Evolutionary conservation across 768 basidiomycete genomes (phyloP).

Genomic region (Infundibulicybe gibba): DNA sequence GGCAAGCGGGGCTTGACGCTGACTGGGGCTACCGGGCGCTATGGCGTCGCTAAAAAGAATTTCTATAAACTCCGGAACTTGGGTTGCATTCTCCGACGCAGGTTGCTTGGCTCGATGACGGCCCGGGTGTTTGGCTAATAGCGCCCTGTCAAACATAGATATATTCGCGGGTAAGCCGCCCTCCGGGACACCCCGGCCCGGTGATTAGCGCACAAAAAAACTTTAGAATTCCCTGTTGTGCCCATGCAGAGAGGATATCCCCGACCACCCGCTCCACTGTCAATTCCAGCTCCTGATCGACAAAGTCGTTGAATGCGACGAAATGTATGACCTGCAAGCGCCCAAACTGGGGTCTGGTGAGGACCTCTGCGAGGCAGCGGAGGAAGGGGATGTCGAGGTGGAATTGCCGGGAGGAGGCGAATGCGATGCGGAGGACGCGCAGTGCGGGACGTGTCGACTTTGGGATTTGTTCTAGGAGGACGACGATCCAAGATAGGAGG

Average conservation of each 20-base stretch:
- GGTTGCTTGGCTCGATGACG: too few species aligned
- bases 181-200: background rate
- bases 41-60: too few species aligned
- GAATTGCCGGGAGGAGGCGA: slow-evolving; percentile 25
- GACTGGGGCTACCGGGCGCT: too few species aligned
- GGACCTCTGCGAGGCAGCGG: slow-evolving; percentile 13
- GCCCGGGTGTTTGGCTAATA: background rate
- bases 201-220: slow-evolving; percentile 5
- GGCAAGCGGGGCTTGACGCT: too few species aligned
- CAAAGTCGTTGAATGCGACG: slow-evolving; percentile 15
- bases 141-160: background rate
- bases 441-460: slow-evolving; percentile 10
- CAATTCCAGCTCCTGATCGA: slow-evolving; percentile 11
- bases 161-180: background rate
- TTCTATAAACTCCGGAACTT: too few species aligned
- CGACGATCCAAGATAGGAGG: slow-evolving; percentile 24
- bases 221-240: slow-evolving; percentile 1
- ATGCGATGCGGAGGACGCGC: slow-evolving; percentile 18
- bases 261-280: slow-evolving; percentile 9
- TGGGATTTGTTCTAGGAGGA: slow-evolving; percentile 15
- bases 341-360: slow-evolving; percentile 16
- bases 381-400: slow-evolving; percentile 24
- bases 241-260: slow-evolving; percentile 7
- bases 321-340: slow-evolving; percentile 21
- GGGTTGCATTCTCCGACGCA: too few species aligned